Evolutionary conservation across 495 filamentous ascomycete genomes (phyloP).

Genomic region (Neurospora sp.): DNA sequence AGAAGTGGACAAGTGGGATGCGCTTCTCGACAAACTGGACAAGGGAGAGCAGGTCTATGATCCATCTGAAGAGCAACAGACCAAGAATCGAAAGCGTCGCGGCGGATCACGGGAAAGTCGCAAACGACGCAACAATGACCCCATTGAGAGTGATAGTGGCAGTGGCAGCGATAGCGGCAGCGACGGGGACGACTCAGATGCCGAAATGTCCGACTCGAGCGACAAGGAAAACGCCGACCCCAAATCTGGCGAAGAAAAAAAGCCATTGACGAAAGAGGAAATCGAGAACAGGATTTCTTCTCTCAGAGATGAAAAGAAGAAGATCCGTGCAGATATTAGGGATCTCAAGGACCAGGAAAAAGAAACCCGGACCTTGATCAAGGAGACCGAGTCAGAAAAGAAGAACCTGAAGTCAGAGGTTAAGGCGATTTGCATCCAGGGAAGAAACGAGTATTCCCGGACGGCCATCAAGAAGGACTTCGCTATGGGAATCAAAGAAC

Average conservation of each 20-base stretch:
- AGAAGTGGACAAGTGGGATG: slow-evolving; percentile 39
- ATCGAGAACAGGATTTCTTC: slow-evolving; percentile 14
- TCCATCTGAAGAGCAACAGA: slow-evolving; percentile 18
- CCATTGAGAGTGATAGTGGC: not conserved
- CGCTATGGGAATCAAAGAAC: slow-evolving; percentile 45
- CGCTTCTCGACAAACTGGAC: slow-evolving; percentile 29
- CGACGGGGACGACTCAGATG: slow-evolving; percentile 8
- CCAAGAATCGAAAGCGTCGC: slow-evolving; percentile 25
- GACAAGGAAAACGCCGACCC: slow-evolving; percentile 19
- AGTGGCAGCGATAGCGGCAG: not conserved
- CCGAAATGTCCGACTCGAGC: slow-evolving; percentile 13
- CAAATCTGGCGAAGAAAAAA: not conserved
- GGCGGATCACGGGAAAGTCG: slow-evolving; percentile 7
- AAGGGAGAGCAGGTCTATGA: slow-evolving; percentile 41
- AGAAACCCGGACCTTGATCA: slow-evolving; percentile 8
- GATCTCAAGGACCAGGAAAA: slow-evolving; percentile 4
- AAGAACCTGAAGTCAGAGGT: slow-evolving; percentile 15
- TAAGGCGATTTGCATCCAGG: slow-evolving; percentile 44
- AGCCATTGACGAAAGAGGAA: slow-evolving; percentile 11
- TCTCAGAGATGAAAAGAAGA: slow-evolving; percentile 20
- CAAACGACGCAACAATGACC: slow-evolving; percentile 13
- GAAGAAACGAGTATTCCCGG: slow-evolving; percentile 48
- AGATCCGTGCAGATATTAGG: slow-evolving; percentile 2
- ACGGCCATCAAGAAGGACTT: slow-evolving; percentile 50
- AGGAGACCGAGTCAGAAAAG: slow-evolving; percentile 16